Base-by-base conservation (phyloP, 345 rosid genomes). In the Euphorbia lathyris region DNA sequence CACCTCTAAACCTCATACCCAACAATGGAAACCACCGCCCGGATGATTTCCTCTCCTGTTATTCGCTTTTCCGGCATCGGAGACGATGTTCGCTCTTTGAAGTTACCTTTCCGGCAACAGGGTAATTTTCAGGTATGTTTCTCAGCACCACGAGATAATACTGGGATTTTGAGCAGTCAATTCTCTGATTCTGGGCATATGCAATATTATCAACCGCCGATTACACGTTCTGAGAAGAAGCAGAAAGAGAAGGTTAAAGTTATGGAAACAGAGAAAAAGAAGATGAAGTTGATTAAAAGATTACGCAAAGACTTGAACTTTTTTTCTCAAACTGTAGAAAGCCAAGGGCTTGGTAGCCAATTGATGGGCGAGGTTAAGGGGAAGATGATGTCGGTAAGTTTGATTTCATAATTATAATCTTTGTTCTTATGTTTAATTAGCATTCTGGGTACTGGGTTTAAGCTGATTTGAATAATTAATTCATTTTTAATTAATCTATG, bases 241-340 rank as follows among this genome's bases (percentile, higher is more conserved):
- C 66, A 66, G 64, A 67, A 70, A 66, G 72, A 62, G 59, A 63
- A 63, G 61, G 34, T 22, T 17, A 64, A 23, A 30, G 74, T 74
- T 63, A 74, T 57, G 9, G 71, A 74, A 57, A 50, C 51, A 12
- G 57, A 66, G 43, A 78, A 74, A 56, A 64, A 63, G 70, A 71
- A 71, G 48, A 25, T 62, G 61, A 71, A 71, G 59, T 52, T 68
- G 68, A 71, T 79, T 13, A 58, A 64, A 55, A 72, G 79, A 68
- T 68, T 75, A 50, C 67, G 74, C 10, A 34, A 56, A 25, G 79
- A 68, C 34, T 68, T 71, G 63, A 57, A 60, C 29, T 26, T 47
- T 22, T 58, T 71, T 20, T 38, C 51, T 12, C 48, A 30, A 38
- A 55, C 63, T 29, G 57, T 10, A 2, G 7, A 20, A n/a, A 57